Base-by-base conservation (phyloP, 257 asterid genomes). In the Salvia miltiorrhiza region DNA sequence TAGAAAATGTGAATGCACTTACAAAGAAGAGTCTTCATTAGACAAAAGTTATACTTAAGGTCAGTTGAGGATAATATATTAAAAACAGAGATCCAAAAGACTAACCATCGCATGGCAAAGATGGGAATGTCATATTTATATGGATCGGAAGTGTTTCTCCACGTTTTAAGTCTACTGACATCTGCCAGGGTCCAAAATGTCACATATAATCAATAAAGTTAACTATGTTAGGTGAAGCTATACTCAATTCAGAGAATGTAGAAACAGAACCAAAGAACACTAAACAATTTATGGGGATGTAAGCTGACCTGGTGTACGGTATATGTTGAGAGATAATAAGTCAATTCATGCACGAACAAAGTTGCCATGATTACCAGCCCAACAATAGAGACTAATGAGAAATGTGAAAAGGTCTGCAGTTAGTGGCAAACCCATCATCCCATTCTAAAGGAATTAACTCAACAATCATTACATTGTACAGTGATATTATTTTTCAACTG, bases 61-160 rank as follows among this genome's bases (percentile, higher is more conserved):
- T 20, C 16, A 33, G 35, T 65, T 59, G 43, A 50, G 62, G 26
- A 49, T 54, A 47, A 19, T 16, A 33, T 37, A 63, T 23, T 21
- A 54, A 49, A 73, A 65, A 77, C 58, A 57, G 26, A 47, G 58
- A 14, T 55, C 21, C 69, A 52, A 62, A 59, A 65, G 57, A 44
- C 93, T 81, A 72, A 94, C 99, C 99, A 81, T 94, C 99, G 81
- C 99, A 94, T 63, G 97, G 99, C 77, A 94, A 80, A 58, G 97
- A 86, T 7, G 99, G 99, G 80, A 94, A 94, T 66, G 97, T 79
- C 92, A 94, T 89, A 73, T 94, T 94, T 70, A 94, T 86, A 83
- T 94, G 99, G 76, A 94, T 94, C 8, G 99, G 99, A 61, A 94
- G 93, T 24, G 90, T 94, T 82, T 91, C 97, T 65, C 99, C 97